Base-by-base conservation (phyloP, 202 grass and related monocot genomes). In the Saccharum hybrid region DNA sequence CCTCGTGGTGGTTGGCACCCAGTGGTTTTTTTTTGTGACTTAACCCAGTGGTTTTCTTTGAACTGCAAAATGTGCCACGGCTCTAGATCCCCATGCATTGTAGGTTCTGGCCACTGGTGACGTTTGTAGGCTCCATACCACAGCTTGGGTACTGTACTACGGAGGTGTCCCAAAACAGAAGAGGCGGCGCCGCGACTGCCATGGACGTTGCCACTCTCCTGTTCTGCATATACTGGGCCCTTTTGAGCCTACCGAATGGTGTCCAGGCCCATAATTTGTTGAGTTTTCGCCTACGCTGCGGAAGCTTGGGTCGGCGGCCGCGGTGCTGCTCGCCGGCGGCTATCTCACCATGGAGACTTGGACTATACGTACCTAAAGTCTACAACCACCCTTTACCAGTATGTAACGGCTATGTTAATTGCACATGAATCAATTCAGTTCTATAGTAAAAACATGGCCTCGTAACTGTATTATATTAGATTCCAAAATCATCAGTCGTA, bases 41-140 rank as follows among this genome's bases (percentile, higher is more conserved):
- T n/a, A n/a, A n/a, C n/a, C n/a, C n/a, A n/a, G n/a, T n/a, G 65
- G 16, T 40, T 37, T 67, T 67, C 64, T 38, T 67, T 37, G 64
- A 1, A 38, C 15, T 38, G 59, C 59, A 62, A 62, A 61, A 26
- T 5, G 26, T 22, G 57, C 4, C 57, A 61, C 57, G 22, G 7
- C 57, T 61, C 57, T 61, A 28, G 10, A 63, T 30, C 22, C 23
- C 57, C 3, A 4, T 18, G 21, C 57, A 28, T 4, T 60, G 6
- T 28, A 63, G 60, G 60, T 28, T 63, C 10, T 28, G 23, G 21
- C 60, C 60, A 28, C 60, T 2, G 10, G 23, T 63, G 60, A 63
- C 8, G 59, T 62, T 62, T 28, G 59, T 28, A 62, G 59, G 59
- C 3, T 62, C 9, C 21, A 23, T 22, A 60, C n/a, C 56, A 60